These are phyloP conservation scores for Terfezia claveryi DNA, from an alignment of 495 filamentous ascomycete genomes.

Conservation along the genomic window DNA sequence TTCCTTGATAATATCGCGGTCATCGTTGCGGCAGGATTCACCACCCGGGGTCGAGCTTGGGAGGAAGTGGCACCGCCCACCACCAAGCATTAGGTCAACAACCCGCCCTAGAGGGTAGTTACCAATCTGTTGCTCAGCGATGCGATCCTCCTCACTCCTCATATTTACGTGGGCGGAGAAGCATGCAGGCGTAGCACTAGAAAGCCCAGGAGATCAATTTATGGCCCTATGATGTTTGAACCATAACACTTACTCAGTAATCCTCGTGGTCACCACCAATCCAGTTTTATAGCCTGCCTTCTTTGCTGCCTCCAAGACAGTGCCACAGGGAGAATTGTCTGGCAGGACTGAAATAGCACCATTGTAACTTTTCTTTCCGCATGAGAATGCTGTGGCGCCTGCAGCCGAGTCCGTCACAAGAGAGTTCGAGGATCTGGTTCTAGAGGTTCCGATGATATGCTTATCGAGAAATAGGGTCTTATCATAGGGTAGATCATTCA, in stretches of 20 bases:
- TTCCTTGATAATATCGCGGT: slow-evolving; percentile 41
- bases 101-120: slow-evolving; percentile 64
- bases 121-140: slow-evolving; percentile 79
- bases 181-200: slow-evolving; percentile 70
- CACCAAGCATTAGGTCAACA: slow-evolving; percentile 80
- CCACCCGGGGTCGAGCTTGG: slow-evolving; percentile 51
- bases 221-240: neutral
- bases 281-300: slow-evolving; percentile 78
- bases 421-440: slow-evolving; percentile 60
- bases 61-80: slow-evolving; percentile 82
- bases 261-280: slow-evolving; percentile 79
- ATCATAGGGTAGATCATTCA: slow-evolving; percentile 39
- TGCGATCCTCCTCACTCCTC: slow-evolving; percentile 62
- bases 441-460: slow-evolving; percentile 69
- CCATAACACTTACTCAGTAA: slow-evolving; percentile 41
- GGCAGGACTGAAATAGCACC: slow-evolving; percentile 80
- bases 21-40: slow-evolving; percentile 50
- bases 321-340: slow-evolving; percentile 69
- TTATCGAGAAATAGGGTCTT: slow-evolving; percentile 59
- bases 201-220: neutral
- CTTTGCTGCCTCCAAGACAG: slow-evolving; percentile 85
- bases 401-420: slow-evolving; percentile 88
- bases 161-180: slow-evolving; percentile 75
- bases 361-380: slow-evolving; percentile 82
- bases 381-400: slow-evolving; percentile 89